Evolutionary conservation across 768 basidiomycete species (phyloP).

Genomic region (Filobasidium wieringae): DNA sequence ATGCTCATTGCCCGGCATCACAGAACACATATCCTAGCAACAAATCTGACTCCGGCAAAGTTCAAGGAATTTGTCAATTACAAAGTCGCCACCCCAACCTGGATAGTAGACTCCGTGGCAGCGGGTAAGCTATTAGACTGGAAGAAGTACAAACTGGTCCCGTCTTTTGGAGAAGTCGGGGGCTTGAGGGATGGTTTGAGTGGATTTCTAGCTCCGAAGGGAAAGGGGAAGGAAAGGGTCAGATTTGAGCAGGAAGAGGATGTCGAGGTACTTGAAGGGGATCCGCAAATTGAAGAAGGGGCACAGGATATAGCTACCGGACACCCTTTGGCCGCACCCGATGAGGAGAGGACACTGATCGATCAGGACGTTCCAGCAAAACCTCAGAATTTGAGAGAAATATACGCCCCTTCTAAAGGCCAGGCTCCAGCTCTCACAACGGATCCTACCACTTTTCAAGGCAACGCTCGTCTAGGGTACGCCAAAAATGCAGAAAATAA

Average conservation of each 20-base stretch:
- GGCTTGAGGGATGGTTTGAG: slow-evolving; percentile 28
- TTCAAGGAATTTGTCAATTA: slow-evolving; percentile 74
- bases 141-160: slow-evolving; percentile 50
- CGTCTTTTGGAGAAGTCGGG: slow-evolving; percentile 26
- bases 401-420: slow-evolving; percentile 15
- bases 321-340: not conserved
- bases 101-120: slow-evolving; percentile 72
- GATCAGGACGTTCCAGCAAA: not conserved
- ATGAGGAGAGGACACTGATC: not conserved
- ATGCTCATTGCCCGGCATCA: not conserved
- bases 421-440: slow-evolving; percentile 34
- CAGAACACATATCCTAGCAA: slow-evolving; percentile 85
- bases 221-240: not conserved
- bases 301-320: not conserved
- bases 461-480: slow-evolving; percentile 50
- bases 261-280: slow-evolving; percentile 5
- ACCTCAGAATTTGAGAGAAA: not conserved
- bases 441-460: slow-evolving; percentile 43
- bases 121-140: slow-evolving; percentile 62
- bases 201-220: slow-evolving; percentile 5
- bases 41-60: slow-evolving; percentile 79
- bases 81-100: slow-evolving; percentile 80
- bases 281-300: not conserved
- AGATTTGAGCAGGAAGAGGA: not conserved
- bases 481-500: slow-evolving; percentile 59